Evolutionary conservation across 306 rosid genomes (phyloP), one percentile per base, ranked within the genome.

Genomic region (Castanospermum australe): DNA sequence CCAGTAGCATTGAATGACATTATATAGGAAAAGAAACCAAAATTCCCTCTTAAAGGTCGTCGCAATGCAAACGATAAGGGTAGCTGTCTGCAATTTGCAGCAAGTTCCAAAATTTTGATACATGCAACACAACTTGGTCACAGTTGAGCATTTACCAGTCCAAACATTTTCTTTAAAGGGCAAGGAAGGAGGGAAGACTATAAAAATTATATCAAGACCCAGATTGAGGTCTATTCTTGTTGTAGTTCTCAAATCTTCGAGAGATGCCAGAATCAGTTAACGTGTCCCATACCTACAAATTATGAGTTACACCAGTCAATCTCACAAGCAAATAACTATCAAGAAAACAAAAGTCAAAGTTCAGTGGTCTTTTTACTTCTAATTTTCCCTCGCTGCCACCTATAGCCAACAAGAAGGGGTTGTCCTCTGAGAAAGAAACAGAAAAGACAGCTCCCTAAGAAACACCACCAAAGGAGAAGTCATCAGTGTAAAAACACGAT

Each of bases 361-460:
- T 65, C 65, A 69, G 24, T 20, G 57, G 25, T 33, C 12, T 57
- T 30, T 54, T 44, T 86, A 91, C 98, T 75, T 92, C 79, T 67
- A 92, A 79, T 66, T 71, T 86, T 21, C 99, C 99, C 76, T 90
- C 81, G 1, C 94, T 91, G 77, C 99, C 99, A 79, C 98, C 99
- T 8, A 95, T 84, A 18, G 96, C 99, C 81, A 93, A 85, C 81
- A 90, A 85, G 85, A 89, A 96, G 5, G 97, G 98, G 67, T 83
- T 81, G 86, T 96, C 99, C 75, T 83, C 87, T 4, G 97, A 86
- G 85, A 96, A 96, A 10, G 91, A 78, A 81, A 90, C 30, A 20
- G 90, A 85, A 82, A 91, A 95, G 36, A 95, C 82, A 48, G 97
- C 94, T 75, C 99, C 99, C 99, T 95, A 80, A 14, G 55, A 71